Percentiles rank a stretch among this genome's conserved stretches.
These are phyloP conservation scores for Halophytophthora polymorphica DNA, from an alignment of 352 stramenopile genomes.

Conservation along the genomic window DNA sequence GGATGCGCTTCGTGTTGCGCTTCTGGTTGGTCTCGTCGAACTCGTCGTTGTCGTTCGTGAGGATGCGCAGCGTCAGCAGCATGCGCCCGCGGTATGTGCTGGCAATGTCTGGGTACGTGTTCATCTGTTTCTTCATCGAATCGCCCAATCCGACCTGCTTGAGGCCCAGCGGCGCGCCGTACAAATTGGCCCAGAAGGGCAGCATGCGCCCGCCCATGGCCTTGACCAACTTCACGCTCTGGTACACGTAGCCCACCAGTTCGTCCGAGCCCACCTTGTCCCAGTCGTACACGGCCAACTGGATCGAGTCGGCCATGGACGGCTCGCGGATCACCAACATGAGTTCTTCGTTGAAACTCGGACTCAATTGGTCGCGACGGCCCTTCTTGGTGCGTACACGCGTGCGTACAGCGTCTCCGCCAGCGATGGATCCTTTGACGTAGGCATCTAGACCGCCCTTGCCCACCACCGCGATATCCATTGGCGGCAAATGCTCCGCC, in stretches of 20 bases:
- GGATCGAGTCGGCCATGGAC: constrained; percentile 77
- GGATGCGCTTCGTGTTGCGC: constrained; percentile 72
- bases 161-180: constrained; percentile 56
- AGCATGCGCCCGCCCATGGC: constrained; percentile 48
- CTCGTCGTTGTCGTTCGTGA: constrained; percentile 64
- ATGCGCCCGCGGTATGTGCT: constrained; percentile 83
- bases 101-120: constrained; percentile 74
- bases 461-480: constrained; percentile 64
- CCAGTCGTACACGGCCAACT: constrained; percentile 72
- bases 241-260: constrained; percentile 65
- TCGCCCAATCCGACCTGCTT: constrained; percentile 59
- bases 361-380: constrained; percentile 57
- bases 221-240: constrained; percentile 74
- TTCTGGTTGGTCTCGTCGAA: constrained; percentile 85
- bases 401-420: constrained; percentile 58
- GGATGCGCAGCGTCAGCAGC: constrained; percentile 69
- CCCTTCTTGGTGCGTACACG: constrained; percentile 79
- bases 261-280: constrained; percentile 75
- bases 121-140: constrained; percentile 83
- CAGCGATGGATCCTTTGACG: constrained; percentile 54
- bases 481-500: constrained; percentile 68
- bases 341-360: constrained; percentile 79
- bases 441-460: constrained; percentile 74
- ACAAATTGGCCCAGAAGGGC: constrained; percentile 79
- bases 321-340: constrained; percentile 75